Percentiles rank a stretch among this genome's conserved stretches.
phyloP scores from a whole-genome alignment of 2,329 filamentous ascomycete genomes.

The Aspergillus sergii region DNA sequence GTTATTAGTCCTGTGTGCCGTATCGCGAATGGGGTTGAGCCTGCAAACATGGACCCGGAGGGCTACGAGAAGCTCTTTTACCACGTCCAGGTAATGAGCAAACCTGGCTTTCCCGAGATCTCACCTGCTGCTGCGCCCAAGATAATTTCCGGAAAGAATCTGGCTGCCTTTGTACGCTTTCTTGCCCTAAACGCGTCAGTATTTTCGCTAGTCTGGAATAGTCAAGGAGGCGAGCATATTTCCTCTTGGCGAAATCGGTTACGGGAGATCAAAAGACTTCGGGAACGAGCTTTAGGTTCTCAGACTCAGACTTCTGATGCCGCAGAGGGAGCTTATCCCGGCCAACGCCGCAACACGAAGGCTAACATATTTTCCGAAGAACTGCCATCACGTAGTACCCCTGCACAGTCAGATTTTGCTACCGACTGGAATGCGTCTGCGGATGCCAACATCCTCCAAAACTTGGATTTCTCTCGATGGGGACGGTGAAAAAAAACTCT shows the following conservation, averaged over 20 bases:
- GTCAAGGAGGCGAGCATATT: constrained; percentile 74
- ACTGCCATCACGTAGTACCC: constrained; percentile 32
- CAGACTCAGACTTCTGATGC: constrained; percentile 32
- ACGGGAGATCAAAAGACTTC: constrained; percentile 78
- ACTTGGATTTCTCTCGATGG: constrained; percentile 48
- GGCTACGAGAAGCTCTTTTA: constrained; percentile 65
- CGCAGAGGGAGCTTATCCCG: constrained; percentile 35
- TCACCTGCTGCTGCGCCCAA: constrained; percentile 88
- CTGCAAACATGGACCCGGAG: constrained; percentile 33
- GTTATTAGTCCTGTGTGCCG: constrained; percentile 79
- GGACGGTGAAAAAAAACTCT: constrained; percentile 29
- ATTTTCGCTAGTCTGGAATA: constrained; percentile 86
- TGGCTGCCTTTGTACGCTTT: constrained; percentile 84
- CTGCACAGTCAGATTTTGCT: constrained; percentile 36
- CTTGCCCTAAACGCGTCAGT: constrained; percentile 91
- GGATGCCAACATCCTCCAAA: constrained; percentile 42
- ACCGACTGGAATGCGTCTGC: constrained; percentile 42
- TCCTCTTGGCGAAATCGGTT: constrained; percentile 89
- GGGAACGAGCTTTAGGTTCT: constrained; percentile 57
- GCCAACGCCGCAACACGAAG: constrained; percentile 41
- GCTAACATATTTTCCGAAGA: constrained; percentile 41
- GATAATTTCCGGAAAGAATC: constrained; percentile 78
- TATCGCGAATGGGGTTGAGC: constrained; percentile 39
- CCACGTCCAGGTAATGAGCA: constrained; percentile 85
- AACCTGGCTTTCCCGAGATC: constrained; percentile 85